Base-by-base conservation (phyloP, 768 basidiomycete genomes). In the Suillus bovinus region DNA sequence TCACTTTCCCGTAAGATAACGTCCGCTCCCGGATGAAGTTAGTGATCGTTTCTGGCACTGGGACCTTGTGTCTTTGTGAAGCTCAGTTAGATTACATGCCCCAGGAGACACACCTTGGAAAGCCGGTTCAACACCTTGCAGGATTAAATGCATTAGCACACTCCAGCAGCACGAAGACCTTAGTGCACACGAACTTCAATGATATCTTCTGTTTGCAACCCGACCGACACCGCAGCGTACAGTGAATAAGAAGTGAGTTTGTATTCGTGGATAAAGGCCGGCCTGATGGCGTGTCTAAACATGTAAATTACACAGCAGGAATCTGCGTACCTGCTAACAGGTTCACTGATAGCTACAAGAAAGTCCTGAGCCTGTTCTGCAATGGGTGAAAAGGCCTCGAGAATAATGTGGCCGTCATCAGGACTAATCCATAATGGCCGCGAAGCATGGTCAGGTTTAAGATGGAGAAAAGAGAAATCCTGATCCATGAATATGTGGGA, bases 281-380 rank as follows among this genome's bases (percentile, higher is more conserved):
- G 97, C 81, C 96, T 96, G 67, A 33, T 44, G 61, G 66, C 64
- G 46, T 52, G 44, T 63, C 49, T 72, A 44, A 66, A 66, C 20
- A 22, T 46, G 47, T 62, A 61, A 76, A 63, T 71, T 77, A 80
- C 77, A 64, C 56, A 61, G 46, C 47, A 59, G 42, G 41, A 20
- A 63, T 58, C 52, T 70, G 81, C 92, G 76, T 77, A 96, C 95
- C 95, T 89, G 83, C 95, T 98, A 70, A 99, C 95, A 68, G 97
- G 97, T 77, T 99, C 97, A 70, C 94, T 93, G 56, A 99, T 99
- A 42, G 97, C 96, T 49, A 96, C 93, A 50, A 99, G 83, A 71
- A 99, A 99, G 72, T 99, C 97, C 76, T 99, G 97, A 4, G 97
- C 97, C 76, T 96, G 94, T 70, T 96, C 94, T 24, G 96, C 96